Conservation (phyloP, 805 yeast species). For the Suhomyces kilbournensis region DNA sequence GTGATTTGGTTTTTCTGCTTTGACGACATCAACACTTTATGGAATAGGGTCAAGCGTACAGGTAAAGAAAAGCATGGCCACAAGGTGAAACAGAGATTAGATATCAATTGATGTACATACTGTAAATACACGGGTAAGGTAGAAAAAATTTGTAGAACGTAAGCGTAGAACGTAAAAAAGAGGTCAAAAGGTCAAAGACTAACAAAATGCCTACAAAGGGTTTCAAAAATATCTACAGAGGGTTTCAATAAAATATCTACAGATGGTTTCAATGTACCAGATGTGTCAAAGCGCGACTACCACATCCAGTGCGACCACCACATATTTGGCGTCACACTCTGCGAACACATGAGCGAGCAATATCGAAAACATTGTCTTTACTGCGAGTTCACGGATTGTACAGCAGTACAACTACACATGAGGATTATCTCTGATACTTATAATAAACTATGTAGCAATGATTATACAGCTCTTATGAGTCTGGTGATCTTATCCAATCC, state of each 20-base stretch:
- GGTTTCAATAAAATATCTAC: too few relatives aligned
- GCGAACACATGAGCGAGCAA: background rate
- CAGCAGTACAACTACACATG: background rate
- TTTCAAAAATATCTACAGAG: too few relatives aligned
- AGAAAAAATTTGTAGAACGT: background rate
- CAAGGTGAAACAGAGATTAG: constrained; percentile 16
- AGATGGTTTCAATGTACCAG: too few relatives aligned
- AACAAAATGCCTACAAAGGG: too few relatives aligned
- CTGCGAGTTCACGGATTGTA: too few relatives aligned
- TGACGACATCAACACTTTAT: constrained; percentile 64
- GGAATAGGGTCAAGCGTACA: constrained; percentile 76
- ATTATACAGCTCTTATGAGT: constrained; percentile 53
- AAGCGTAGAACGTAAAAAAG: too few relatives aligned
- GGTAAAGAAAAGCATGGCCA: constrained; percentile 36
- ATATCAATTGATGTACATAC: constrained; percentile 2
- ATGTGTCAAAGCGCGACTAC: background rate
- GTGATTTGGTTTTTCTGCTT: constrained; percentile 71
- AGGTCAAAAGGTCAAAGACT: too few relatives aligned
- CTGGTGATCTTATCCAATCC: constrained; percentile 66
- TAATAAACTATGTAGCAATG: background rate
- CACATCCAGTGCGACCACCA: background rate
- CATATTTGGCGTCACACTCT: background rate
- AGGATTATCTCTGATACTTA: background rate
- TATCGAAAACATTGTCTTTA: too few relatives aligned
- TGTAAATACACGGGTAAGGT: background rate